Evolutionary conservation across 805 yeast species (phyloP).

Genomic region (Ogataea pini): DNA sequence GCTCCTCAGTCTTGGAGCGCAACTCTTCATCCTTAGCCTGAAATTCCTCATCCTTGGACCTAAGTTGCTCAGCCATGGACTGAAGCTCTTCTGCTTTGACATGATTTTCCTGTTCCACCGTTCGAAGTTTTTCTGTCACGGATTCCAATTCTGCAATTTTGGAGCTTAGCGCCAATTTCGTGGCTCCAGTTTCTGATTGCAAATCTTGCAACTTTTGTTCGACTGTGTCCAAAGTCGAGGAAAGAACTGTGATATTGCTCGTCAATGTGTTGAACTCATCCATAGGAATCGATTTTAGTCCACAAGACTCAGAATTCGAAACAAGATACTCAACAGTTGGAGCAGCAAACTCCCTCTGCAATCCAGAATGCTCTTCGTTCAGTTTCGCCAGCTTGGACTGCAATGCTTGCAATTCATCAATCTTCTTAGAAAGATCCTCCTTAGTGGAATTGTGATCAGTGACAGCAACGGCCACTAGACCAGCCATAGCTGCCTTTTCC

Average conservation of each 20-base stretch:
- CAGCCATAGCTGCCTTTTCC: constrained; percentile 16
- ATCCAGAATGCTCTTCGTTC: neutral
- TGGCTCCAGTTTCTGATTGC: neutral
- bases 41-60: constrained; percentile 7
- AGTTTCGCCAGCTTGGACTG: neutral
- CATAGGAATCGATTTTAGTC: constrained; percentile 8
- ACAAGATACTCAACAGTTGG: neutral
- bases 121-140: constrained; percentile 17
- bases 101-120: neutral
- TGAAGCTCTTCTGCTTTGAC: constrained; percentile 11
- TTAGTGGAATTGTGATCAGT: constrained; percentile 1
- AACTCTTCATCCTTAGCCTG: constrained; percentile 13
- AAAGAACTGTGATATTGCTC: neutral
- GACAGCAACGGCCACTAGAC: constrained; percentile 16
- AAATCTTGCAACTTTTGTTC: constrained; percentile 7
- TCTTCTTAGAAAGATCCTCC: neutral
- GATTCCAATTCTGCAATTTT: constrained; percentile 18
- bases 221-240: neutral
- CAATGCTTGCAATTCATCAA: neutral
- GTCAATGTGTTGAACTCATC: constrained; percentile 7
- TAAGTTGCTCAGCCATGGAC: constrained; percentile 14
- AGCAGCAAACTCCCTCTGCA: neutral
- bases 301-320: constrained; percentile 5
- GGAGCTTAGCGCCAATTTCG: constrained; percentile 8
- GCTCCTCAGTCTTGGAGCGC: constrained; percentile 9